These are phyloP conservation scores for Cerrena zonata DNA, from an alignment of 1,284 basidiomycete genomes.

Conservation along the genomic window DNA sequence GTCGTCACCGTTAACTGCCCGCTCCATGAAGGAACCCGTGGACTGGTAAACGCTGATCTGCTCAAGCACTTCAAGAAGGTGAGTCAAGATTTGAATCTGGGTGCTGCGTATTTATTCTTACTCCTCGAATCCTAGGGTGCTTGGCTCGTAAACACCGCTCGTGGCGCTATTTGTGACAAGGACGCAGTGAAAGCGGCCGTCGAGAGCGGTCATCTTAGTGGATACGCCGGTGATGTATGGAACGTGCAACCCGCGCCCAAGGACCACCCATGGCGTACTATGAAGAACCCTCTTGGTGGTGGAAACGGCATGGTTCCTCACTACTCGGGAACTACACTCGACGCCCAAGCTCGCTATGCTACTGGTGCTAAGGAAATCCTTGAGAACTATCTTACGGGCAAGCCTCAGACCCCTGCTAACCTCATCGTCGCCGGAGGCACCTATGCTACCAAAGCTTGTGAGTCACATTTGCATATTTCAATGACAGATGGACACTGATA, in stretches of 20 bases:
- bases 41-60: slow-evolving; percentile 74
- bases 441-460: slow-evolving; percentile 7
- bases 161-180: slow-evolving; percentile 19
- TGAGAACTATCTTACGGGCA: slow-evolving; percentile 65
- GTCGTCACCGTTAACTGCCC: slow-evolving; percentile 85
- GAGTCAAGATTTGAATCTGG: not conserved
- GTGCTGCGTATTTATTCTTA: too few relatives aligned
- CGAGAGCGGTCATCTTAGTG: slow-evolving; percentile 65
- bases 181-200: slow-evolving; percentile 16
- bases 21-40: slow-evolving; percentile 78
- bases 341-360: slow-evolving; percentile 88
- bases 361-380: slow-evolving; percentile 77
- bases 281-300: slow-evolving; percentile 74
- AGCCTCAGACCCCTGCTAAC: slow-evolving; percentile 73
- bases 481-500: not conserved
- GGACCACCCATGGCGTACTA: slow-evolving; percentile 82
- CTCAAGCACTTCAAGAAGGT: slow-evolving; percentile 67
- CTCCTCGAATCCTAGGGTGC: slow-evolving; percentile 33
- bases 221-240: slow-evolving; percentile 69
- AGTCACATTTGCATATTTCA: not conserved
- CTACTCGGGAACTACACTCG: slow-evolving; percentile 85
- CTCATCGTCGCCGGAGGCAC: slow-evolving; percentile 60
- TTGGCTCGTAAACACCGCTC: slow-evolving; percentile 19
- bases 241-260: slow-evolving; percentile 80
- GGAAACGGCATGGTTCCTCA: slow-evolving; percentile 85